Conservation (phyloP, 225 moss, liverwort and hornwort species). For the Rhytidiadelphus loreus region DNA sequence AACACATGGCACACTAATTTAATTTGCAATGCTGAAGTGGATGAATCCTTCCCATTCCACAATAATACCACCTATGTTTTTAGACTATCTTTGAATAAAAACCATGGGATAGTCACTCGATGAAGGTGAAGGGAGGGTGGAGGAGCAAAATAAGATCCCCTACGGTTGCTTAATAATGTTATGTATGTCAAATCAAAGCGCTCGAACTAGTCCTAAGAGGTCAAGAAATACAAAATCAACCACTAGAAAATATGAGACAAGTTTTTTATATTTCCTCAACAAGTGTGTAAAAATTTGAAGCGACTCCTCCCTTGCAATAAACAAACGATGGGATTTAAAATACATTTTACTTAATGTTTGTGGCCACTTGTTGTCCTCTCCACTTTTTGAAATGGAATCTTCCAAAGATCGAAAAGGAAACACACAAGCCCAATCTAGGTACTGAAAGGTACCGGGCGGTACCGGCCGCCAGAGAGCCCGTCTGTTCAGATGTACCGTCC, state of each 20-base stretch:
- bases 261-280: background rate
- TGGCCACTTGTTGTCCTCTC: too few relatives aligned
- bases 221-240: background rate
- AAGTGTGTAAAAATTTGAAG: too few relatives aligned
- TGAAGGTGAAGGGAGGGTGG: too few relatives aligned
- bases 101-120: rapidly evolving
- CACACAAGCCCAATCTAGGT: background rate
- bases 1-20: too few relatives aligned
- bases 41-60: background rate
- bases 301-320: background rate
- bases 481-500: background rate
- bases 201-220: background rate
- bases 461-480: background rate
- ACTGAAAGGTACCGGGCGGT: background rate
- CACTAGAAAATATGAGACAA: background rate
- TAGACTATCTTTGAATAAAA: background rate
- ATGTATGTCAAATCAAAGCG: background rate
- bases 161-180: rapidly evolving
- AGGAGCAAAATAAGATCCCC: rapidly evolving
- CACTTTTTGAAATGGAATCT: background rate
- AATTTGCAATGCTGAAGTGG: rapidly evolving
- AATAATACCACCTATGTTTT: rapidly evolving
- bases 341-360: too few relatives aligned
- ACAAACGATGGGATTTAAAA: too few relatives aligned
- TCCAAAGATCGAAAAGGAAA: background rate